Conservation (phyloP, 2,329 filamentous ascomycete genomes). For the Uncinocarpus reesii region DNA sequence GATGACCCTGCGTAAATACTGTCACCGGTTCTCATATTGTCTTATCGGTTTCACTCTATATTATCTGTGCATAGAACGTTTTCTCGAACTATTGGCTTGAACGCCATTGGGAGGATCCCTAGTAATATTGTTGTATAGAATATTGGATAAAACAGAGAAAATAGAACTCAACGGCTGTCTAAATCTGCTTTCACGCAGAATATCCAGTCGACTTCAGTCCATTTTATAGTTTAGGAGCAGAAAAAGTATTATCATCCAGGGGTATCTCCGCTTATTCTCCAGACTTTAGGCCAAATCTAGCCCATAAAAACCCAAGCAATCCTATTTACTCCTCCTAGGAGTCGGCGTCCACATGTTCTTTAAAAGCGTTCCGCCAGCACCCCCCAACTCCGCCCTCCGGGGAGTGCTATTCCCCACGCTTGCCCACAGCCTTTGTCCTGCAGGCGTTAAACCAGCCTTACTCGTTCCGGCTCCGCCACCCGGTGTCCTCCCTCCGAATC, state of each 20-base stretch:
- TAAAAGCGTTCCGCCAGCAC: slow-evolving; percentile 16
- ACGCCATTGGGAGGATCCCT: not conserved
- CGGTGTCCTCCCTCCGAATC: slow-evolving; percentile 26
- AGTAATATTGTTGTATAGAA: not conserved
- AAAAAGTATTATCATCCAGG: not conserved
- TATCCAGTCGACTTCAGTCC: too few relatives aligned
- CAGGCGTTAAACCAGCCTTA: slow-evolving; percentile 35
- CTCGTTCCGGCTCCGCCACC: slow-evolving; percentile 18
- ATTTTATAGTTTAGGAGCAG: too few relatives aligned
- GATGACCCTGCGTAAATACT: not conserved
- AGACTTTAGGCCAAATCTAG: not conserved
- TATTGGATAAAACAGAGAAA: not conserved
- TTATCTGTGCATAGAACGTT: not conserved
- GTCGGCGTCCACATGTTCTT: slow-evolving; percentile 35
- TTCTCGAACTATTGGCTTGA: not conserved
- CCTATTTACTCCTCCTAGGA: slow-evolving; percentile 23
- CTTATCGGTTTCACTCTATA: not conserved
- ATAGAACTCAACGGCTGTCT: not conserved
- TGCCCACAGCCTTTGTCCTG: slow-evolving; percentile 35
- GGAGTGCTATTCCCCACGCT: slow-evolving; percentile 31
- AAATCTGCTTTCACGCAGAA: too few relatives aligned
- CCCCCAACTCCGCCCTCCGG: slow-evolving; percentile 12
- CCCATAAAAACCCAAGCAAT: not conserved
- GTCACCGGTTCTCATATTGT: not conserved
- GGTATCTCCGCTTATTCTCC: not conserved